Evolutionary conservation across 2,329 filamentous ascomycete genomes (phyloP).

Genomic region (Colletotrichum ledebouriae): DNA sequence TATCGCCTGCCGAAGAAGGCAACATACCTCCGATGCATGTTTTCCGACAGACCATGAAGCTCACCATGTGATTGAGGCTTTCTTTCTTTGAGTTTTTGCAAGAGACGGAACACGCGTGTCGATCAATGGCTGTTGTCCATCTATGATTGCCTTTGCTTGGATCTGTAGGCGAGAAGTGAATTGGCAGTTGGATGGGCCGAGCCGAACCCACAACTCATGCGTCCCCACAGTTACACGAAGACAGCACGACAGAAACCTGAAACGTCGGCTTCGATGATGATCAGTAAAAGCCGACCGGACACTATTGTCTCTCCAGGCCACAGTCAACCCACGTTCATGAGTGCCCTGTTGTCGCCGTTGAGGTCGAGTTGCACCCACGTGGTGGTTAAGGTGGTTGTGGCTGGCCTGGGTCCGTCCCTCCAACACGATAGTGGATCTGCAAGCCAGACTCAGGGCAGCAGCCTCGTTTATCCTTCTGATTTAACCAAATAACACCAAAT

Average conservation of each 20-base stretch:
- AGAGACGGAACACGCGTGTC: background rate
- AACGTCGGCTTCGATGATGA: background rate
- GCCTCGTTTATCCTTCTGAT: background rate
- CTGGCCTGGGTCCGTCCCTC: background rate
- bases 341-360: constrained; percentile 10
- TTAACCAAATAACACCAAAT: fast-evolving
- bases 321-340: background rate
- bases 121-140: too few relatives aligned
- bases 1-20: constrained; percentile 36
- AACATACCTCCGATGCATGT: constrained; percentile 33
- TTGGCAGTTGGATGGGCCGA: background rate
- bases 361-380: constrained; percentile 24
- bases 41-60: background rate
- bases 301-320: background rate
- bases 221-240: background rate
- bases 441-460: too few relatives aligned
- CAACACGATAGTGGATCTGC: background rate
- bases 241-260: background rate
- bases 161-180: background rate
- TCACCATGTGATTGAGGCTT: background rate
- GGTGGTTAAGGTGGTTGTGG: constrained; percentile 24
- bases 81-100: background rate
- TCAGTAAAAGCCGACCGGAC: background rate
- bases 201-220: background rate
- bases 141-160: background rate